These are phyloP conservation scores for Emericellopsis terricola DNA, from an alignment of 495 filamentous ascomycete genomes.

Conservation along the genomic window DNA sequence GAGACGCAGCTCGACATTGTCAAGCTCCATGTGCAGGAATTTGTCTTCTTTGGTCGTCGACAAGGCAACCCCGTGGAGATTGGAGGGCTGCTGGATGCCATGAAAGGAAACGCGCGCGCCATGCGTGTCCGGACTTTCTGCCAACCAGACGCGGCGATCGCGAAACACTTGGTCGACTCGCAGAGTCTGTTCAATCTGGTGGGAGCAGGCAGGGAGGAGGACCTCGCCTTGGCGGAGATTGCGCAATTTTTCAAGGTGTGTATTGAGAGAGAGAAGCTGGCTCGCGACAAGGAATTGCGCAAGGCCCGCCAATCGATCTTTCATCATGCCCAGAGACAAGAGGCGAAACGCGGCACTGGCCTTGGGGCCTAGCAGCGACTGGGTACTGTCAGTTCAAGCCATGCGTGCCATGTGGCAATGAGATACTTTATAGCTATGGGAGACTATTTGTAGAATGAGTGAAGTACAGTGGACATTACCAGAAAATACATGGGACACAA, in stretches of 20 bases:
- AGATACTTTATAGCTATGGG: no score
- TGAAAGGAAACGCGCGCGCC: slow-evolving; percentile 18
- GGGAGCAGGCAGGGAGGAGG: slow-evolving; percentile 11
- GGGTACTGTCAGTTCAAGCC: no score
- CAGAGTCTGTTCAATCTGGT: slow-evolving; percentile 19
- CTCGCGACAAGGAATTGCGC: neutral
- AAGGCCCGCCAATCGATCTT: no score
- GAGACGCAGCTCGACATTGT: slow-evolving; percentile 30
- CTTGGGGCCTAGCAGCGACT: no score
- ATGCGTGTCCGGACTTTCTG: slow-evolving; percentile 24
- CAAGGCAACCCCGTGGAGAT: slow-evolving; percentile 9
- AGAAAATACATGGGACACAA: no score
- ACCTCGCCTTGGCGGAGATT: slow-evolving; percentile 18
- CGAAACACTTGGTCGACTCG: slow-evolving; percentile 24
- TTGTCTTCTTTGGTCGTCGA: slow-evolving; percentile 22
- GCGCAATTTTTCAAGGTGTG: slow-evolving; percentile 17
- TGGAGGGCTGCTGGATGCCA: slow-evolving; percentile 17
- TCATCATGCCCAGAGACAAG: no score
- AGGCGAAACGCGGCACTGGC: no score
- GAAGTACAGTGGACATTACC: no score
- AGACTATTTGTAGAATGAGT: no score
- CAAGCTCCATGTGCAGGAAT: slow-evolving; percentile 16
- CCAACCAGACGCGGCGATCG: slow-evolving; percentile 27
- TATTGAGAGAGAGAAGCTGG: slow-evolving; percentile 12
- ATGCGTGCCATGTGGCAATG: no score